Base-by-base conservation (phyloP, 306 rosid genomes). In the Lathyrus aphaca region DNA sequence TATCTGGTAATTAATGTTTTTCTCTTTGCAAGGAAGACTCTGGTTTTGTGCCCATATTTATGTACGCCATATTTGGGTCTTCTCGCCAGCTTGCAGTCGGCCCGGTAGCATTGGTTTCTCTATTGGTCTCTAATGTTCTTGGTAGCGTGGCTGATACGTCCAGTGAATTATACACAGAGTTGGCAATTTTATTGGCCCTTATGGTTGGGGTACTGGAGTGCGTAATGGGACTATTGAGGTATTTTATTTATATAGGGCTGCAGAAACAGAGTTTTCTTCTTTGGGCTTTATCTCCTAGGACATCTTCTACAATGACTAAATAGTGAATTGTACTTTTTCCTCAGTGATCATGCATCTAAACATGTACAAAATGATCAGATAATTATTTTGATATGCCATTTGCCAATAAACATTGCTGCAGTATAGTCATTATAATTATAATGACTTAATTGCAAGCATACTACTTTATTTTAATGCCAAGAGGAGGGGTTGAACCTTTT, bases 31-130 rank as follows among this genome's bases (percentile, higher is more conserved):
- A 78, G 86, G 86, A 66, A 82, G 86, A 82, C 83, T 71, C 86
- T 46, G 92, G 90, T 50, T 94, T 90, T 75, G 83, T 94, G 76
- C 98, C 98, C 68, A 21, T 94, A 68, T 94, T 94, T 83, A 84
- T 94, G 59, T 94, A 94, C 68, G 97, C 97, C 43, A 29, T 90
- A 72, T 94, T 94, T 82, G 98, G 98, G 54, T 94, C 98, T 25
- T 94, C 98, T 57, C 97, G 97, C 64, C 97, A 94, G 91, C 97
- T 94, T 74, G 98, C 98, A 48, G 99, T 94, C 72, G 99, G 99
- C 23, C 99, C 97, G 1, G 99, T 94, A 29, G 99, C 99, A n/a
- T 84, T 94, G 87, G 95, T 94, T 82, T 94, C 99, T 73, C 97
- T 94, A 68, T 82, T 94, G 76, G 96, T 88, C 68, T 61, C 72